Base-by-base conservation (phyloP, 2,329 filamentous ascomycete genomes). In the Diplodia scrobiculata region DNA sequence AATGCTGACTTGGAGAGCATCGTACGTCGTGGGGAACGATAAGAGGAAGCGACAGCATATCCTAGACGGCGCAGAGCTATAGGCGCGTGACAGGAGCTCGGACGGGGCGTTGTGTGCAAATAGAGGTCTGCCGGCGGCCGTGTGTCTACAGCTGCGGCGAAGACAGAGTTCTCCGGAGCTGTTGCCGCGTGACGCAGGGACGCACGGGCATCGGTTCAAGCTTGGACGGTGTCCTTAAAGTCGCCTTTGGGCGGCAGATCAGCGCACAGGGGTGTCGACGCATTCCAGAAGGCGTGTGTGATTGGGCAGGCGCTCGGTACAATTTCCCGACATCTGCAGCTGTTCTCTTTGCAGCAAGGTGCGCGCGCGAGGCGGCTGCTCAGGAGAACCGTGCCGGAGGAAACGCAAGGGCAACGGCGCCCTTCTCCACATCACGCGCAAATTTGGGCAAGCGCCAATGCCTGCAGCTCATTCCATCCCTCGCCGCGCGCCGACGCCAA, bases 21-120 rank as follows among this genome's bases (percentile, higher is more conserved):
- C 70, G 60, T 69, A 74, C 72, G 38, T 71, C 65, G 38, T 71
- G 69, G 14, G 72, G 72, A n/a, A 70, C 63, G 9, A 73, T 72
- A 25, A 73, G 67, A 21, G 72, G 72, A 25, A 74, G 68, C n/a
- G 71, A 72, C 34, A 72, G 68, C 72, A 74, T 73, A 19, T 25
- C 63, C 36, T 25, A 5, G 32, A 38, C 32, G 58, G 58, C n/a
- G 17, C 27, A 27, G 25, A 19, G 55, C 38, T 32, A 41, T 25
- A 60, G 55, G 55, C 55, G 55, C 55, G 55, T 48, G 55, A 48
- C 41, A 38, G n/a, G 25, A 32, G 55, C 55, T 48, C 38, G 55
- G 41, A 48, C 55, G 38, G 17, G 9, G 38, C 11, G 54, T 54
- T 19, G 54, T 45, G 54, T 17, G 34, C 41, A 21, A 36, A 21